Evolutionary conservation across 2,329 filamentous ascomycete species (phyloP), one percentile per base, ranked within the genome.

Genomic region (Clonostachys solani): DNA sequence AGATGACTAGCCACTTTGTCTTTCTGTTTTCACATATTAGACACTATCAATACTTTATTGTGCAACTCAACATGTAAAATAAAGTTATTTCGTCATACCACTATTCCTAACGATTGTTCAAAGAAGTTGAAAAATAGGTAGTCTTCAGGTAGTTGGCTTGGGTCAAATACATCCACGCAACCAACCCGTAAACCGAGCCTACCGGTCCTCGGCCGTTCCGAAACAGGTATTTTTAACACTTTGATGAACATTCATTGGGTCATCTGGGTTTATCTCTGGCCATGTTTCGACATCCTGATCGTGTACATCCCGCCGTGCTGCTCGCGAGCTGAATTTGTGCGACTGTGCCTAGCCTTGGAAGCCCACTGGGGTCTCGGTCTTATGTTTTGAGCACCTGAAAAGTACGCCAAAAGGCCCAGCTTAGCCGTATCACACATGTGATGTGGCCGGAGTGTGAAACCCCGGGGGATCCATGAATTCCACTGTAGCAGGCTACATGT

Each of bases 91-190:
- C 9, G 23, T 18, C 49, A 42, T 43, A 45, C 49, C 49, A 43
- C 44, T 17, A 19, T 35, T 5, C 42, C 40, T 16, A 51, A 44
- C 15, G 37, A 46, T n/a, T 42, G 38, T 19, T 51, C 49, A 40
- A 51, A 51, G 18, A 51, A 49, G 42, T 51, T 44, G 16, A 51
- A 43, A 41, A 51, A 49, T 33, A 44, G 43, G 36, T 35, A 45
- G 6, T 49, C 49, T 4, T 49, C 44, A 9, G 33, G 38, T 10
- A 47, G 36, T n/a, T 44, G 19, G 23, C 43, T 38, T 15, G 44
- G 42, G n/a, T 51, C 49, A 34, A 51, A 51, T 12, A 51, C 33
- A 18, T 47, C 49, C 8, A 51, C 42, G 35, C 49, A 51, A 18
- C 49, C 13, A 51, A 33, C 7, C 47, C 44, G 33, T 47, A 33